A percentile compares a stretch with the other conserved stretches of the same genome.
These are phyloP conservation scores for Pelargonium australe DNA, from an alignment of 441 rosid genomes.

Conservation along the genomic window DNA sequence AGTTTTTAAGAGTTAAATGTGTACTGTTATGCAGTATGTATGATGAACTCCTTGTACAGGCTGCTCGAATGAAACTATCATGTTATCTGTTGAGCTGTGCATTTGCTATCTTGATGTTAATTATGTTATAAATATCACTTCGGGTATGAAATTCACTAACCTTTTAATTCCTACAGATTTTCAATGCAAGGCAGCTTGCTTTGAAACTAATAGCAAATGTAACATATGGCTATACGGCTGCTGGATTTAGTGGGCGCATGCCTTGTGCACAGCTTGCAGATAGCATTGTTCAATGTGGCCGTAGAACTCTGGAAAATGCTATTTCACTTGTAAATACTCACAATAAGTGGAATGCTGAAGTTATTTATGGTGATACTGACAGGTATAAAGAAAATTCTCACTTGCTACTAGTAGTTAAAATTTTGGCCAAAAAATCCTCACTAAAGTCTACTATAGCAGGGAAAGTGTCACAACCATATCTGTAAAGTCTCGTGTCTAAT, in stretches of 20 bases:
- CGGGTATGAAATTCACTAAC: constrained; percentile 11
- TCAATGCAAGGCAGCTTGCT: constrained; percentile 98
- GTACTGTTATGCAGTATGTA: not conserved
- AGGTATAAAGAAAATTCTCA: constrained; percentile 42
- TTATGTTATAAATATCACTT: not conserved
- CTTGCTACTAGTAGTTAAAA: constrained; percentile 4
- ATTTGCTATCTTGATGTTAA: not conserved
- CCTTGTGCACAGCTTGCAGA: constrained; percentile 99
- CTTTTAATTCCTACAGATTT: constrained; percentile 57
- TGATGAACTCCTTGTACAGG: not conserved
- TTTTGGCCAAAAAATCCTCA: not conserved
- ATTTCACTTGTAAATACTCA: constrained; percentile 68
- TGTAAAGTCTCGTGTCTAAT: no score
- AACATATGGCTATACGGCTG: constrained; percentile 97
- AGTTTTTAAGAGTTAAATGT: constrained; percentile 2
- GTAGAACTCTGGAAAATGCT: constrained; percentile 84
- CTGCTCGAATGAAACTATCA: not conserved
- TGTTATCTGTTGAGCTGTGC: not conserved
- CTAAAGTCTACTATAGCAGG: not conserved
- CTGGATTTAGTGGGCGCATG: constrained; percentile 99
- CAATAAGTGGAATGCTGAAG: constrained; percentile 73
- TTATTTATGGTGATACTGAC: constrained; percentile 94
- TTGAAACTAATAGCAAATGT: constrained; percentile 96
- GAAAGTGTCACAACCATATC: constrained; percentile 1
- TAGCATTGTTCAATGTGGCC: constrained; percentile 97